Evolutionary conservation across 192 early-diverging fungal genomes (phyloP).

Genomic region (Coemansia sp.): DNA sequence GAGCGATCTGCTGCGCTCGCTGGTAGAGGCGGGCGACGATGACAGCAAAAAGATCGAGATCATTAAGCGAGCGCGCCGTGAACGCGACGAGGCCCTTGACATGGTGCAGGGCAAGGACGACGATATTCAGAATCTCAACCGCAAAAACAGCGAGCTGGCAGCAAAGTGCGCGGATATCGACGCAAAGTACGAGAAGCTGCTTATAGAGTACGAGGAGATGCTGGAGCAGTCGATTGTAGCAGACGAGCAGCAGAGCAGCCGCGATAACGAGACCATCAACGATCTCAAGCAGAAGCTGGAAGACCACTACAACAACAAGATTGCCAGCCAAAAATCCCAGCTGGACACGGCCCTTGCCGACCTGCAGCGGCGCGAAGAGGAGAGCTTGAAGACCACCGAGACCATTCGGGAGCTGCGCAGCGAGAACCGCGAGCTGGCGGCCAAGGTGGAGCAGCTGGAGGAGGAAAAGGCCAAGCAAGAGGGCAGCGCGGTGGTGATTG

Average conservation of each 20-base stretch:
- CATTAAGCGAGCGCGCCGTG: constrained; percentile 43
- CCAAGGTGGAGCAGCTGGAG: constrained; percentile 28
- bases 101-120: constrained; percentile 17
- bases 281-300: constrained; percentile 85
- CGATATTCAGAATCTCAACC: constrained; percentile 19
- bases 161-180: constrained; percentile 32
- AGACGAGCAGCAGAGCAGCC: constrained; percentile 48
- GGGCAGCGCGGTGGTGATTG: constrained; percentile 1
- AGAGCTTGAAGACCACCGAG: constrained; percentile 60
- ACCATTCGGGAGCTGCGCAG: constrained; percentile 43
- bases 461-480: constrained; percentile 27
- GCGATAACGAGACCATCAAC: constrained; percentile 67
- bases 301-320: constrained; percentile 75
- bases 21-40: constrained; percentile 52
- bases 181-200: constrained; percentile 42
- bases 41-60: constrained; percentile 45
- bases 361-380: constrained; percentile 57
- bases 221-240: constrained; percentile 53
- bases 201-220: constrained; percentile 55
- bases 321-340: constrained; percentile 67
- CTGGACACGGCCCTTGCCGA: constrained; percentile 55
- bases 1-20: constrained; percentile 48
- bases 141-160: constrained; percentile 16
- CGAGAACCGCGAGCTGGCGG: constrained; percentile 46
- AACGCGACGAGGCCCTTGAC: constrained; percentile 40